Conservation (phyloP, 2,329 filamentous ascomycete genomes). For the Reticulascus tulasneorum region DNA sequence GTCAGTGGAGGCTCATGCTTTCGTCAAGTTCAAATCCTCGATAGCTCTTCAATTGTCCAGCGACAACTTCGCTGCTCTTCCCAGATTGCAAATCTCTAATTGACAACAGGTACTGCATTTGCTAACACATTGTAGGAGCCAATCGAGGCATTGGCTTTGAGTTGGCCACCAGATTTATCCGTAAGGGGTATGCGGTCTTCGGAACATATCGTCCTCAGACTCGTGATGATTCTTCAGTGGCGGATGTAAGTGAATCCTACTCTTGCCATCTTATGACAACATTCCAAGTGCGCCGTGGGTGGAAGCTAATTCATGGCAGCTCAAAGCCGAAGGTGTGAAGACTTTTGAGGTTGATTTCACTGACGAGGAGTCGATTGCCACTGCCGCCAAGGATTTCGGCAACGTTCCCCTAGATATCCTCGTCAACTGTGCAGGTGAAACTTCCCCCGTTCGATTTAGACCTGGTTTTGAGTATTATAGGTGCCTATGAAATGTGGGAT, state of each 20-base stretch:
- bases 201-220: neutral
- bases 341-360: neutral
- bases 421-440: neutral
- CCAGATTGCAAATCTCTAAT: neutral
- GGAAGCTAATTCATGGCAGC: neutral
- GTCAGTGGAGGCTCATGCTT: neutral
- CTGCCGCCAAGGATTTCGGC: neutral
- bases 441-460: no score
- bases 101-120: neutral
- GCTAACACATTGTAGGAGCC: no score
- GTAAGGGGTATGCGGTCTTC: neutral
- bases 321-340: neutral
- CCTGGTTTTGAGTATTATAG: neutral
- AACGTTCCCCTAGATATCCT: neutral
- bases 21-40: neutral
- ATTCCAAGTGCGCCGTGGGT: neutral
- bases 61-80: neutral
- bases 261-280: no score
- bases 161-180: neutral
- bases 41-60: neutral
- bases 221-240: neutral
- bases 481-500: conserved; percentile 7
- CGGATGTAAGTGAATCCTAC: neutral
- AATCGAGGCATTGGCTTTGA: neutral
- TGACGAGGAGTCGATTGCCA: neutral